Base-by-base conservation (phyloP, 2,329 filamentous ascomycete species). In the Exserohilum turcica region DNA sequence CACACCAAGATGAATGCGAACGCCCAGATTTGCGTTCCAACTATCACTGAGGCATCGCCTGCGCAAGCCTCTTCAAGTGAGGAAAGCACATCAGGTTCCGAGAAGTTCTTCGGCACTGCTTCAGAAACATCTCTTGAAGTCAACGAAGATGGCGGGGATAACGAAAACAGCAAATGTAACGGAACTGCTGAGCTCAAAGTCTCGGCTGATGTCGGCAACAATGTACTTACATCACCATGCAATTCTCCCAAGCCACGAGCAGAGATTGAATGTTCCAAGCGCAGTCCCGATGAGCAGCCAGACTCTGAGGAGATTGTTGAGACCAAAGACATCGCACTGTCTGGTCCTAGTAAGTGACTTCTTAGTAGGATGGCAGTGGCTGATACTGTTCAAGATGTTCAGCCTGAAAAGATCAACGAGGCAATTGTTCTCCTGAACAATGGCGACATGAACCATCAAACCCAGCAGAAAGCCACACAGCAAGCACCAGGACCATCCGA, bases 41-140 rank as follows among this genome's bases (percentile, higher is more conserved):
- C 0, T 16, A 6, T 8, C 8, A 16, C 9, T 0, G 32, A 15
- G 5, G 3, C n/a, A 0, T 16, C 29, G 8, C 2, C 29, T 7
- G 4, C n/a, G 3, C 9, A 16, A 19, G 29, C 19, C 5, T 1
- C 15, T 2, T 2, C 3, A 1, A 24, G 5, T 4, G 19, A 31
- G 9, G 48, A 18, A 6, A 5, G 10, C 13, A 27, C 10, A 7
- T 5, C 10, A 5, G 16, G 10, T 1, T 3, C n/a, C 3, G 21
- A 48, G 12, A n/a, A 0, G 24, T 19, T n/a, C 5, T 16, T 29
- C 4, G 9, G 3, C 6, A 1, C 29, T 12, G 7, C 16, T 1
- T 21, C 9, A 5, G 0, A 5, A 0, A 15, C 18, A 6, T 10
- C 29, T 27, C 13, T 6, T 0, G 10, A 29, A 2, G 3, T 21